Evolutionary conservation across 2,329 filamentous ascomycete species (phyloP).

Genomic region (Hypoxylon sp.): DNA sequence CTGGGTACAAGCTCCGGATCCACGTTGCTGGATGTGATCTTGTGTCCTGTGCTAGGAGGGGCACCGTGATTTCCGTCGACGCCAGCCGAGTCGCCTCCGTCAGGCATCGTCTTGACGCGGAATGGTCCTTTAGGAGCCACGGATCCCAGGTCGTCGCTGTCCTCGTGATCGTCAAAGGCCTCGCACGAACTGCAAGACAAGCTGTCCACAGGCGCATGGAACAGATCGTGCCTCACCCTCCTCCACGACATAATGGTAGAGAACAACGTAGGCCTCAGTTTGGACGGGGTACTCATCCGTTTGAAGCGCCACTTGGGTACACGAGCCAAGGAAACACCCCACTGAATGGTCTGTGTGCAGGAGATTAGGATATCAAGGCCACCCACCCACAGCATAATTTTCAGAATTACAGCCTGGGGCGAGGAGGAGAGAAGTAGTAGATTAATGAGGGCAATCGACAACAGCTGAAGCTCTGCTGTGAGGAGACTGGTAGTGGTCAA

Average conservation of each 20-base stretch:
- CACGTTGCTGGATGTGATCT: conserved; percentile 8
- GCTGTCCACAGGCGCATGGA: conserved; percentile 44
- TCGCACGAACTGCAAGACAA: conserved; percentile 47
- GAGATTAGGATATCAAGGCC: conserved; percentile 77
- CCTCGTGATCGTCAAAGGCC: conserved; percentile 42
- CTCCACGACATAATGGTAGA: conserved; percentile 56
- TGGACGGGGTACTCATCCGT: conserved; percentile 54
- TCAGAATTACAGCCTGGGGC: conserved; percentile 84
- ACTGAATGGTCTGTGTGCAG: conserved; percentile 77
- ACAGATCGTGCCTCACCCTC: conserved; percentile 53
- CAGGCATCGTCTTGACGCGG: conserved; percentile 35
- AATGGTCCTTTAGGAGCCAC: conserved; percentile 15
- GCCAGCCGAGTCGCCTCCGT: conserved; percentile 19
- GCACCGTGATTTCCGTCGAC: conserved; percentile 4
- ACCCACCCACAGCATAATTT: conserved; percentile 85
- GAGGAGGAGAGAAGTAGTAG: conserved; percentile 79
- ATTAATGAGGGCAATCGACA: conserved; percentile 84
- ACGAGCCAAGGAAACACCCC: conserved; percentile 84
- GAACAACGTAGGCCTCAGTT: conserved; percentile 48
- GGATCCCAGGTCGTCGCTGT: conserved; percentile 36
- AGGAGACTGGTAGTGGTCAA: conserved; percentile 90
- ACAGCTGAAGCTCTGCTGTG: conserved; percentile 83
- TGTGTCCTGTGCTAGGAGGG: conserved; percentile 1
- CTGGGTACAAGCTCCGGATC: conserved; percentile 24
- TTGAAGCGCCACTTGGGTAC: conserved; percentile 92